Base-by-base conservation (phyloP, 257 asterid species). In the Jaltomata sinuosa region DNA sequence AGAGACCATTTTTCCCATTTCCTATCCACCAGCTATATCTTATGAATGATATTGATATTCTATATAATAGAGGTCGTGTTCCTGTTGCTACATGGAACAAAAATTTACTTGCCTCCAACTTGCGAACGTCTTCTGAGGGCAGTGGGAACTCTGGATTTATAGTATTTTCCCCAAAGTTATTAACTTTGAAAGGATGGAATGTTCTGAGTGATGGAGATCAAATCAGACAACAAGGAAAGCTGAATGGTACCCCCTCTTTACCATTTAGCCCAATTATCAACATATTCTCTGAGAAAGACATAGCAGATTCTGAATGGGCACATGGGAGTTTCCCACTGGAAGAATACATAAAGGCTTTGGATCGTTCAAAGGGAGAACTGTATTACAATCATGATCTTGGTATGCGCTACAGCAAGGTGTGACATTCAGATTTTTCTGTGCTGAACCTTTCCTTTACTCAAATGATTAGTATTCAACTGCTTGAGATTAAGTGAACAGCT, bases 271-370 rank as follows among this genome's bases (percentile, higher is more conserved):
- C 94, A 65, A 84, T 94, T 47, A 94, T 96, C 80, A 88, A 94
- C 47, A 89, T 93, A 88, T 92, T 93, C 84, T 87, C 92, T 0
- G 96, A 85, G 74, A 92, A 91, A 83, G 91, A 65, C 83, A 83
- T 90, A 21, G 91, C 83, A 90, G 90, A 91, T 88, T 90, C 90
- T 81, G 97, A 94, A 87, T 94, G 98, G 98, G 94, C 90, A 25
- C 97, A 96, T 82, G 98, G 99, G 62, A 90, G 87, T 90, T 96
- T 96, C 93, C 97, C 97, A 8, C 72, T 96, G 67, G 98, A 96
- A 80, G 98, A 96, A 92, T 96, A 93, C 78, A 92, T 87, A 25
- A 90, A 92, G 86, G 98, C 98, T 8, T 88, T 94, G 89, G 98
- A 93, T 14, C 95, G 98, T 80, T 85, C 99, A 6, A 88, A 91